Conservation (phyloP, 306 rosid species). For the Cicer chorassanicum region DNA sequence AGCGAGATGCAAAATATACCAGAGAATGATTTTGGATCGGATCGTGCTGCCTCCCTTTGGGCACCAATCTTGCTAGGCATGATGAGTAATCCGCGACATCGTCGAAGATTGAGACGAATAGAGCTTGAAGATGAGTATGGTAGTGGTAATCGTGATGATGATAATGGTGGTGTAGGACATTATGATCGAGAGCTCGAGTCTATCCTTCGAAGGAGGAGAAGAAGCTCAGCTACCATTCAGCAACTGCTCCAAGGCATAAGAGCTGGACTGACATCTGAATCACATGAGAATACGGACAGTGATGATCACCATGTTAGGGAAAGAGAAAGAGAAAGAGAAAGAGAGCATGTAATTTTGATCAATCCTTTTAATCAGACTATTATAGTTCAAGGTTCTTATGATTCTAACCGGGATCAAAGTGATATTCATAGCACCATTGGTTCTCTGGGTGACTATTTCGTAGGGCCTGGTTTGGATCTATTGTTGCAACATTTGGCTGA, state of each 20-base stretch:
- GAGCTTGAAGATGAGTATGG: constrained; percentile 58
- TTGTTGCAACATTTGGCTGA: constrained; percentile 81
- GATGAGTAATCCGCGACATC: constrained; percentile 71
- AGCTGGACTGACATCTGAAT: constrained; percentile 66
- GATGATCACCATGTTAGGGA: constrained; percentile 45
- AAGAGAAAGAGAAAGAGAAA: constrained; percentile 64
- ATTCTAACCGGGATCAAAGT: constrained; percentile 46
- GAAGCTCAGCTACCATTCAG: constrained; percentile 69
- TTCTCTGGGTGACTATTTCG: constrained; percentile 73
- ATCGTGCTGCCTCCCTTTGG: constrained; percentile 72
- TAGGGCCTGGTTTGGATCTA: constrained; percentile 77
- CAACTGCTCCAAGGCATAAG: constrained; percentile 81
- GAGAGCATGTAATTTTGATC: constrained; percentile 67
- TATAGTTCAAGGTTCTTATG: constrained; percentile 61
- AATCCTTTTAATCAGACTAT: constrained; percentile 70
- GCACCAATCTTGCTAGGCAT: constrained; percentile 81
- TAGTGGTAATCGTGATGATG: constrained; percentile 39
- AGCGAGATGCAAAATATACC: constrained; percentile 37
- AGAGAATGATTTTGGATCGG: constrained; percentile 58
- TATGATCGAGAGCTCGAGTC: constrained; percentile 64
- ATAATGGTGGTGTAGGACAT: constrained; percentile 40
- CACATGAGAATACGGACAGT: constrained; percentile 53
- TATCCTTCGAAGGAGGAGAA: constrained; percentile 67
- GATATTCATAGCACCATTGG: constrained; percentile 58
- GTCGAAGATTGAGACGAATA: constrained; percentile 51